Evolutionary conservation across 495 filamentous ascomycete species (phyloP).

Genomic region (Tirmania nivea): DNA sequence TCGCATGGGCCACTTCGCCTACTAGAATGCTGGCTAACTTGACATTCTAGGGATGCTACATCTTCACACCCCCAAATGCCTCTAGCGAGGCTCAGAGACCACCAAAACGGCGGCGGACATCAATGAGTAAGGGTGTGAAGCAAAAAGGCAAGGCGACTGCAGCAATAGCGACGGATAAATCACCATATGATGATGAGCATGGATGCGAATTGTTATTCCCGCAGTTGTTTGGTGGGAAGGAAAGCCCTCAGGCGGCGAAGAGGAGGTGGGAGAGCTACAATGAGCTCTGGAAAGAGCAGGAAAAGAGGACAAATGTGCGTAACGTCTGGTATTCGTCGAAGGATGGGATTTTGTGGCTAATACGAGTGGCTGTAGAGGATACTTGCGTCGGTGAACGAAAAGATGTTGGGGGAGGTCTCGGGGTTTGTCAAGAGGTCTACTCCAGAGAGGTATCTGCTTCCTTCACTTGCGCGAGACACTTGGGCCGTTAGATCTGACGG

Average conservation of each 20-base stretch:
- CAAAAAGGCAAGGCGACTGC: constrained; percentile 24
- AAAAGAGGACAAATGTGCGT: constrained; percentile 44
- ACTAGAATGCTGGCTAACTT: background rate
- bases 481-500: constrained; percentile 9
- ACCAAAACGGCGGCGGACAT: constrained; percentile 33
- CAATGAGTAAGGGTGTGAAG: constrained; percentile 9
- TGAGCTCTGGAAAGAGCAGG: constrained; percentile 43
- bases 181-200: constrained; percentile 3
- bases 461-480: background rate
- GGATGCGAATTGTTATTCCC: constrained; percentile 25
- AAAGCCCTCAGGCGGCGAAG: constrained; percentile 29
- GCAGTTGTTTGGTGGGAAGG: constrained; percentile 40
- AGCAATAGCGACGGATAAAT: constrained; percentile 12
- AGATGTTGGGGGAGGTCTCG: constrained; percentile 39
- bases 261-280: constrained; percentile 42
- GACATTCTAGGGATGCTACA: constrained; percentile 38
- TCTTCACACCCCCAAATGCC: constrained; percentile 36
- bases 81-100: constrained; percentile 26
- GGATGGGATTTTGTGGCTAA: background rate
- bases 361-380: constrained; percentile 21
- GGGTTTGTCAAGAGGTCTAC: constrained; percentile 39
- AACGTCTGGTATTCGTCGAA: background rate
- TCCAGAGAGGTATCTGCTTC: constrained; percentile 22
- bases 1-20: constrained; percentile 2
- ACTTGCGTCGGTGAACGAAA: constrained; percentile 38